Evolutionary conservation across 1,284 basidiomycete species (phyloP), one percentile per base, ranked within the genome.

Genomic region (Megacollybia platyphylla): DNA sequence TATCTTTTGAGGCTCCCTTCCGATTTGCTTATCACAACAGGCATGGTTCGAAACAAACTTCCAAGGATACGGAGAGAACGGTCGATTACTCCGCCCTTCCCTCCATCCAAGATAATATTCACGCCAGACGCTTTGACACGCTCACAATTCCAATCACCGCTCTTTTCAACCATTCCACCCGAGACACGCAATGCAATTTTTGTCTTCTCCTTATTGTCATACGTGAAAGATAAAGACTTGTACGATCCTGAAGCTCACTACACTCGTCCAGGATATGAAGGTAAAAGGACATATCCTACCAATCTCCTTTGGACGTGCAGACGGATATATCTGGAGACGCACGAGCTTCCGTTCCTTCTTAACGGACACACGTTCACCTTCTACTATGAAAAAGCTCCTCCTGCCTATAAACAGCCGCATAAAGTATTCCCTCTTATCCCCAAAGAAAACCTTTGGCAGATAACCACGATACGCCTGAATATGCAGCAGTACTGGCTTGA

Each of bases 401-500:
- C 34, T 20, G 37, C 35, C 3, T 9, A 20, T 18, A n/a, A 18
- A 2, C 6, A 39, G 7, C 34, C 35, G 43, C 36, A 39, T 8
- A 1, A 8, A 8, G 20, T 31, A 42, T 48, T 44, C 44, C 44
- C 13, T 8, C 13, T 32, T n/a, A 30, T 51, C 43, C 8, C 37
- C 26, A 26, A 30, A 7, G 37, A 47, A 39, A 52, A 52, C 41
- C 41, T 41, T 18, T 46, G 39, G 13, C 39, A 38, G 5, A 48
- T 54, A 8, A 44, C 44, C 11, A 41, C 47, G 36, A 45, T 51
- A 15, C 48, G 45, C 40, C 43, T 54, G 44, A 54, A 55, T 39
- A 53, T 52, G 40, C 55, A 60, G 50, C 48, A 56, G 52, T 50
- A 39, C 41, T 48, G 39, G 48, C 44, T 51, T 29, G 49, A 52